Base-by-base conservation (phyloP, 371 early-diverging fungal genomes). In the Entomophthora muscae region DNA sequence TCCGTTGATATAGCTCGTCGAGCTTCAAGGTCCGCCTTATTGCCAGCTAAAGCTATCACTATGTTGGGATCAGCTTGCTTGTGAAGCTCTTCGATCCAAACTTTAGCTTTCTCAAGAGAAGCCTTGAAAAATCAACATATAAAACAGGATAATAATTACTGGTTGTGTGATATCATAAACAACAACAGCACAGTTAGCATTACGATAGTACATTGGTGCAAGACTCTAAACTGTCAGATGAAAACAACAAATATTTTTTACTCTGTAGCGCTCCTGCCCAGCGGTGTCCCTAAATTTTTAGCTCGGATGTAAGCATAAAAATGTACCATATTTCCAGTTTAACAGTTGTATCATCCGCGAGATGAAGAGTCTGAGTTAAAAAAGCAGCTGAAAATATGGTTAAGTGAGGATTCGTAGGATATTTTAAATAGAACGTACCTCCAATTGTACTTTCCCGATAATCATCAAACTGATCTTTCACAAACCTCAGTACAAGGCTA, bases 141-240 rank as follows among this genome's bases (percentile, higher is more conserved):
- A 33, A 23, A 3, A 42, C 32, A 32, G 22, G 32, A 21, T 42
- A 26, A 69, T 0, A 58, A 77, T 66, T 78, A 83, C 85, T 54
- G 83, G 72, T 75, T 95, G 93, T 42, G 98, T 96, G 67, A 98
- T 90, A 77, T 98, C 99, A 71, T 98, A 99, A 21, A 89, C 97
- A 24, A 96, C 93, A 3, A 95, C 85, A 1, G 95, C 96, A 60
- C 91, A 93, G 72, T 90, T 90, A 23, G 98, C 97, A 71, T 93
- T 93, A 62, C 98, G 81, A 73, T 98, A 98, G 76, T 98, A 99
- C 93, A 95, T 97, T 33, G 96, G 98, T 56, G 99, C 99, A 70
- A 99, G 86, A 68, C 88, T 88, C 86, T 87, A 78, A 12, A 28
- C 31, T 26, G 30, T 29, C 13, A 23, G 31, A 54, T 31, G 32